Evolutionary conservation across 1,139 yeast genomes (phyloP).

Genomic region (Yamadazyma sp.): DNA sequence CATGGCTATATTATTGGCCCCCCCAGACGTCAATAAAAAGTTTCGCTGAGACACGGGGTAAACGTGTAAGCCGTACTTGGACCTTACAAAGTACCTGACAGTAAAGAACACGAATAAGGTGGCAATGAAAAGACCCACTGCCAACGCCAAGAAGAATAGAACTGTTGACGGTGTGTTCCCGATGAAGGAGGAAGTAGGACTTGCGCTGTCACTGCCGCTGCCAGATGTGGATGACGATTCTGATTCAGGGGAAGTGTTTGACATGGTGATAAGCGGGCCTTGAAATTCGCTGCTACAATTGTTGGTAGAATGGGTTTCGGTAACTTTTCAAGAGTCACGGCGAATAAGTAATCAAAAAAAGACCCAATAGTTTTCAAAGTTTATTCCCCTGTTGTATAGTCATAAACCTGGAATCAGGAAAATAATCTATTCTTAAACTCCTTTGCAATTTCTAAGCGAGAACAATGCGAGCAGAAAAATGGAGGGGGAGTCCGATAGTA

Average conservation of each 20-base stretch:
- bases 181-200: conserved; percentile 25
- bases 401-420: background rate
- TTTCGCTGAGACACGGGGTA: conserved; percentile 35
- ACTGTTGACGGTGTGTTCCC: conserved; percentile 59
- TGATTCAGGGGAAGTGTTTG: background rate
- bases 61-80: conserved; percentile 55
- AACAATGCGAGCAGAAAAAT: background rate
- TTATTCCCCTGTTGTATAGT: background rate
- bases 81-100: conserved; percentile 54
- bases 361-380: background rate
- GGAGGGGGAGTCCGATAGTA: background rate
- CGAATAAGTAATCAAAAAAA: no score
- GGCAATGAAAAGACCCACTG: conserved; percentile 62
- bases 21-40: conserved; percentile 12
- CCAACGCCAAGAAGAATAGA: conserved; percentile 60
- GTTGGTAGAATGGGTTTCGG: no score
- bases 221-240: background rate
- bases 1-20: conserved; percentile 6
- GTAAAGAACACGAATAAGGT: conserved; percentile 57
- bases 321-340: no score
- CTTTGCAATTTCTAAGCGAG: background rate
- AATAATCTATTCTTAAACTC: background rate
- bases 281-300: no score
- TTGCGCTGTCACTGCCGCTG: background rate
- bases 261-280: background rate